Percentiles rank a stretch among this genome's conserved stretches.
phyloP scores from a whole-genome alignment of 2,329 filamentous ascomycete species.

The Trichoderma atrobrunneum region DNA sequence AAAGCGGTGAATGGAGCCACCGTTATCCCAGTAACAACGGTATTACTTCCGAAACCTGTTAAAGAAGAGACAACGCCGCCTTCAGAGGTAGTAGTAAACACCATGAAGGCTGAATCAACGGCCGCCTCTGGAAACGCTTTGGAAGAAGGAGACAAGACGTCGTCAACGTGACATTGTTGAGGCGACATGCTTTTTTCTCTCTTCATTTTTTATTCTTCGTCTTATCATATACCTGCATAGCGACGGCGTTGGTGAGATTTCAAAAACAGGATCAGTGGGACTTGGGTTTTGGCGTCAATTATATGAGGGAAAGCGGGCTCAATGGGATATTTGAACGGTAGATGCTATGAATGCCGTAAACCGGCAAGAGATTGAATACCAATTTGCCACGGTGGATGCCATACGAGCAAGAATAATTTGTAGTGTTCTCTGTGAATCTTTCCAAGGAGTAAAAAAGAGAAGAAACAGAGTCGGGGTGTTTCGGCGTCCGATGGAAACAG shows the following conservation, averaged over 20 bases:
- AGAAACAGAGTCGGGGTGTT: neutral
- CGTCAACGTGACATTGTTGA: neutral
- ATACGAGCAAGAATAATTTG: neutral
- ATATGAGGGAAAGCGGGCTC: neutral
- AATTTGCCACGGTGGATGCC: neutral
- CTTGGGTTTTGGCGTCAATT: neutral
- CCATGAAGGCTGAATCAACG: neutral
- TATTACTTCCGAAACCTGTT: neutral
- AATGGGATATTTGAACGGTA: neutral
- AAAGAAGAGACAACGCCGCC: neutral
- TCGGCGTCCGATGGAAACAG: neutral
- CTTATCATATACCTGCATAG: constrained; percentile 25
- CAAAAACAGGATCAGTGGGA: neutral
- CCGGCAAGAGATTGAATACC: neutral
- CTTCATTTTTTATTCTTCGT: neutral
- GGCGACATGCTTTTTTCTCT: neutral
- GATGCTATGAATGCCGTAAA: neutral
- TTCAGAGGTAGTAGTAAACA: neutral
- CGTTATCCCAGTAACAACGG: neutral
- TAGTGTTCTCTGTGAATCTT: neutral
- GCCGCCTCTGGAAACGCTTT: neutral
- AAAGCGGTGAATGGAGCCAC: neutral
- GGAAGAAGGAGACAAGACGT: neutral
- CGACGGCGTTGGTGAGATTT: constrained; percentile 27
- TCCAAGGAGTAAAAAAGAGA: neutral